Conservation (phyloP, 495 filamentous ascomycete species). For the Parmelia sp. region DNA sequence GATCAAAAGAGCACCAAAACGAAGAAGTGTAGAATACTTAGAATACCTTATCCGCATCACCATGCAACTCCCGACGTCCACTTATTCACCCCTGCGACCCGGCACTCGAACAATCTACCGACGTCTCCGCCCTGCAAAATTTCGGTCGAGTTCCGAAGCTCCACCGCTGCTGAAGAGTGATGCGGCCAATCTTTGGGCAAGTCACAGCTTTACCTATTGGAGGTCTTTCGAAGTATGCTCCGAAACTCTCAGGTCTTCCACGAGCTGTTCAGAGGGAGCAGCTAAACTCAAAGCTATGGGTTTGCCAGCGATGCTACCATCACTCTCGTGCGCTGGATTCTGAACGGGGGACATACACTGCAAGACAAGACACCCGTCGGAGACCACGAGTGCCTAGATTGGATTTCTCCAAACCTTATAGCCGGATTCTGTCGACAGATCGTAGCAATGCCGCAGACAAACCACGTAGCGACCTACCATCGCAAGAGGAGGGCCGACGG, state of each 20-base stretch:
- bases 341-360: background rate
- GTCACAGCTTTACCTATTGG: background rate
- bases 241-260: background rate
- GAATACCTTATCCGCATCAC: too few species aligned
- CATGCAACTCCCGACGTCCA: too few species aligned
- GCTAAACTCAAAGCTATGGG: slow-evolving; percentile 1
- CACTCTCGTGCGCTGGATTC: background rate
- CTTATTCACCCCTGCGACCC: slow-evolving; percentile 5
- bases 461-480: slow-evolving; percentile 57
- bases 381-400: background rate
- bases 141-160: background rate
- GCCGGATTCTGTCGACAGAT: slow-evolving; percentile 6
- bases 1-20: background rate
- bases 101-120: background rate
- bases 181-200: slow-evolving; percentile 4
- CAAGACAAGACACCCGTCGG: background rate
- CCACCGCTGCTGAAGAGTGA: background rate
- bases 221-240: background rate
- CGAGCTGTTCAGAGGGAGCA: background rate
- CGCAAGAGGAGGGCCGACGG: slow-evolving; percentile 64
- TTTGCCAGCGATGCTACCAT: slow-evolving; percentile 21
- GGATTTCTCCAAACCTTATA: background rate
- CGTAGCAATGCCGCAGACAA: background rate
- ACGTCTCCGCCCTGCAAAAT: background rate
- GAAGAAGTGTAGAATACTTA: background rate